phyloP scores from a whole-genome alignment of 1,284 basidiomycete genomes.

The Athelia sp. region DNA sequence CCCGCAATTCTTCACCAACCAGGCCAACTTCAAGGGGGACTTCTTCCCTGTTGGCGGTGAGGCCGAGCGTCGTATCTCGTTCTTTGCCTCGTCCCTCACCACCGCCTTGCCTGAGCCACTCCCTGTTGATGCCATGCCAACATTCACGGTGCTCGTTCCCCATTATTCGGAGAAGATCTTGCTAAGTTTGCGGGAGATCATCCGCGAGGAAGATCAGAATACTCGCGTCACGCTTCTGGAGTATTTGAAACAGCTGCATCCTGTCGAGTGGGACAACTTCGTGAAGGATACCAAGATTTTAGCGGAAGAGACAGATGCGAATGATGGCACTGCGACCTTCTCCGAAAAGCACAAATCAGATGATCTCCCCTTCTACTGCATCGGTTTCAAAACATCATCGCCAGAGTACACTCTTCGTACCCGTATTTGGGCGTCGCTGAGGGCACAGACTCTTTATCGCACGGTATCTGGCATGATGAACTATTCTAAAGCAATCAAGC shows the following conservation, averaged over 20 bases:
- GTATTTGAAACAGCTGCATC: slow-evolving; percentile 98
- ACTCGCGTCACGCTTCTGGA: slow-evolving; percentile 93
- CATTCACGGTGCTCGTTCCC: slow-evolving; percentile 93
- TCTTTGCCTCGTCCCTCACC: slow-evolving; percentile 94
- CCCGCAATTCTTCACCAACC: slow-evolving; percentile 93
- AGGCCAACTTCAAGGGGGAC: slow-evolving; percentile 68
- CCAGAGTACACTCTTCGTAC: slow-evolving; percentile 99
- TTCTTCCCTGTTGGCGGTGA: slow-evolving; percentile 95
- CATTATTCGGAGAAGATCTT: slow-evolving; percentile 98
- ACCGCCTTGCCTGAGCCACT: slow-evolving; percentile 90
- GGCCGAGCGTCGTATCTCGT: slow-evolving; percentile 93
- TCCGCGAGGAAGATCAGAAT: slow-evolving; percentile 93
- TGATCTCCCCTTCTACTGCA: slow-evolving; percentile 98
- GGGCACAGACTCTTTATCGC: slow-evolving; percentile 97
- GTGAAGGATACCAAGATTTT: slow-evolving; percentile 99
- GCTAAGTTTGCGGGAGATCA: slow-evolving; percentile 91
- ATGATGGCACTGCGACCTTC: slow-evolving; percentile 51
- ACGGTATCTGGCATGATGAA: slow-evolving; percentile 99
- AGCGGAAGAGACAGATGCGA: slow-evolving; percentile 82
- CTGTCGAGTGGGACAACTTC: slow-evolving; percentile 99
- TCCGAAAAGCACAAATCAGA: slow-evolving; percentile 85
- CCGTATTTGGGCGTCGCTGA: slow-evolving; percentile 98
- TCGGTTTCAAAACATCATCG: slow-evolving; percentile 98
- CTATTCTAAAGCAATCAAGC: slow-evolving; percentile 99
- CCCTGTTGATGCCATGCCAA: slow-evolving; percentile 95